Conservation (phyloP, 352 stramenopile species). For the Globisporangium radiosum region DNA sequence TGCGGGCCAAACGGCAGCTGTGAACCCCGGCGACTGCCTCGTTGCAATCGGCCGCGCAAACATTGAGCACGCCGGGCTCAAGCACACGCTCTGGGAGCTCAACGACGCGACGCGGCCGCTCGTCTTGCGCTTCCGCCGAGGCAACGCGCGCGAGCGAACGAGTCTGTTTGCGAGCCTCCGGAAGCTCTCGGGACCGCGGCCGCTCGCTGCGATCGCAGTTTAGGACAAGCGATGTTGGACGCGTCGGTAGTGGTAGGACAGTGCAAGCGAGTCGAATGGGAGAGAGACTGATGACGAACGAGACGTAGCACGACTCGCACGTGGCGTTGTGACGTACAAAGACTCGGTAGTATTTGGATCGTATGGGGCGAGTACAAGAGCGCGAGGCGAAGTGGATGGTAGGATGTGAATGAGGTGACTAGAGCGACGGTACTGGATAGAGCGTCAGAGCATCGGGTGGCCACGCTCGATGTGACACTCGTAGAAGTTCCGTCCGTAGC, state of each 20-base stretch:
- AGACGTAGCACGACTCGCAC: not conserved
- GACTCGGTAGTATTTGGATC: too few species aligned
- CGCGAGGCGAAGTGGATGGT: too few species aligned
- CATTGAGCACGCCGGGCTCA: constrained; percentile 78
- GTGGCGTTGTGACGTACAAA: too few species aligned
- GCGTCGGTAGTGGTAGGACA: not conserved
- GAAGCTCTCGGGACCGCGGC: constrained; percentile 22
- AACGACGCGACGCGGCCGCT: constrained; percentile 70
- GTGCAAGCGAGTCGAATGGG: not conserved
- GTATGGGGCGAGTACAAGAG: too few species aligned
- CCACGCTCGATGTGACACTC: constrained; percentile 69
- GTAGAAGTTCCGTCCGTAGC: constrained; percentile 37
- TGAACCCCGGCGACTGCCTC: constrained; percentile 78
- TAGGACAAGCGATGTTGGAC: constrained; percentile 11
- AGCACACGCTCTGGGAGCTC: constrained; percentile 81
- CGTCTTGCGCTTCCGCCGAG: constrained; percentile 73
- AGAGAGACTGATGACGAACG: not conserved
- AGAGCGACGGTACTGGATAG: too few species aligned
- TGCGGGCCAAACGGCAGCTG: constrained; percentile 55
- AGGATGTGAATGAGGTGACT: too few species aligned
- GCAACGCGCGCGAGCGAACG: constrained; percentile 67
- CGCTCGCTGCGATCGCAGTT: constrained; percentile 35
- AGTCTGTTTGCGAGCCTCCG: constrained; percentile 59
- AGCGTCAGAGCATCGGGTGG: constrained; percentile 63
- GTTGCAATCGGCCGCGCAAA: constrained; percentile 78